Percentiles rank a stretch among this genome's conserved stretches.
Evolutionary conservation across 2,329 filamentous ascomycete species (phyloP).

Genomic region (Aschersonia sp.): DNA sequence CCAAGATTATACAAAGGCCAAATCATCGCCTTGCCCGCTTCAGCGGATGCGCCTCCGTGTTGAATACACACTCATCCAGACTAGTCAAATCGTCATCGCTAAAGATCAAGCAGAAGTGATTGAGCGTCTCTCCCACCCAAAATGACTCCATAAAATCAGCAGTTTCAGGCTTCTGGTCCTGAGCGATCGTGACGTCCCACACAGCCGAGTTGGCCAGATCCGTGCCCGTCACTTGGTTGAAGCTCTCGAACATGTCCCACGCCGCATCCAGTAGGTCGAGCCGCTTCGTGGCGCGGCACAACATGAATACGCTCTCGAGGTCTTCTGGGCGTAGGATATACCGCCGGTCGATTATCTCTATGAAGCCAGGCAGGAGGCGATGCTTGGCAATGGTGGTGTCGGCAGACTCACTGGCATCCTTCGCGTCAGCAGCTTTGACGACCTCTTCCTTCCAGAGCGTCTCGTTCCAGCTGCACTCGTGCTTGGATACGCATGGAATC

Average conservation of each 20-base stretch:
- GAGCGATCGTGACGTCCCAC: constrained; percentile 18
- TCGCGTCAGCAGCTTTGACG: background rate
- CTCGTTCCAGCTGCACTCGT: constrained; percentile 19
- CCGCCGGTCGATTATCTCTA: constrained; percentile 32
- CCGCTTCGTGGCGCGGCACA: constrained; percentile 36
- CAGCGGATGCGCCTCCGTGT: constrained; percentile 37
- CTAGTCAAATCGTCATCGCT: constrained; percentile 36
- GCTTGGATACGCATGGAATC: constrained; percentile 19
- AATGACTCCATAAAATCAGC: constrained; percentile 56
- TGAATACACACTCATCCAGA: constrained; percentile 25
- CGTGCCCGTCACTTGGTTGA: constrained; percentile 30
- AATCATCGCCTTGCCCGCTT: no score
- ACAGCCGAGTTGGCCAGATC: constrained; percentile 34
- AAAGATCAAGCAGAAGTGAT: constrained; percentile 62
- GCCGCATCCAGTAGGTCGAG: constrained; percentile 28
- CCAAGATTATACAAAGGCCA: no score
- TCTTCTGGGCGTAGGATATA: constrained; percentile 38
- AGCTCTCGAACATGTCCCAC: constrained; percentile 36
- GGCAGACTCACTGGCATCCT: constrained; percentile 8
- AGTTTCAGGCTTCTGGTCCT: constrained; percentile 17
- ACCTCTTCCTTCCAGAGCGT: constrained; percentile 15
- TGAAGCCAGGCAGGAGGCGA: constrained; percentile 43
- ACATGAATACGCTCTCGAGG: constrained; percentile 36
- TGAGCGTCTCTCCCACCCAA: constrained; percentile 70
- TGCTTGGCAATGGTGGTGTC: constrained; percentile 10